A percentile compares a stretch with the other conserved stretches of the same genome.
These are phyloP conservation scores for Ceratobasidium sp. DNA, from an alignment of 1,284 basidiomycete species.

Conservation along the genomic window DNA sequence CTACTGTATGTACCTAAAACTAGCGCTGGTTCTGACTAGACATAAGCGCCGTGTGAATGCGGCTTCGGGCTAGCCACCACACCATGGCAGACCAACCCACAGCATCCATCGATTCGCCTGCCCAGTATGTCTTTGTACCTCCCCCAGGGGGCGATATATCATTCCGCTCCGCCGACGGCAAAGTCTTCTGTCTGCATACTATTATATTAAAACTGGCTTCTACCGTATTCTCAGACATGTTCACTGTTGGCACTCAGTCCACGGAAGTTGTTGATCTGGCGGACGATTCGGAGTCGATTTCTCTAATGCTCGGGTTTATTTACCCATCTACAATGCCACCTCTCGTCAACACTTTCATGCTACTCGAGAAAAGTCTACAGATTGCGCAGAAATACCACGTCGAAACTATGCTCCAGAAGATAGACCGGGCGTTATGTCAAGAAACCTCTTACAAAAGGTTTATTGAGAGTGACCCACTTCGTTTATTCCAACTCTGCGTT, in stretches of 20 bases:
- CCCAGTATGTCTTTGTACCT: background rate
- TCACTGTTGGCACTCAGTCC: background rate
- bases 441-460: background rate
- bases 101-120: background rate
- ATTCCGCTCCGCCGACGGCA: conserved; percentile 1
- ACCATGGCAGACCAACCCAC: background rate
- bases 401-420: background rate
- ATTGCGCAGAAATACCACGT: background rate
- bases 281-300: conserved; percentile 15
- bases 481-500: background rate
- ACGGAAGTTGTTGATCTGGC: conserved; percentile 9
- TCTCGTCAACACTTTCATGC: background rate
- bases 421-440: background rate
- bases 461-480: background rate
- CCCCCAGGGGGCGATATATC: conserved; percentile 12
- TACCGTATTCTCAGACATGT: conserved; percentile 10
- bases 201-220: conserved; percentile 1
- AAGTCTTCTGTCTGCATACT: background rate
- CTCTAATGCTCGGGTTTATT: conserved; percentile 14
- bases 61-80: no score
- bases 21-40: no score
- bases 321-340: background rate
- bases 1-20: no score
- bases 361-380: background rate
- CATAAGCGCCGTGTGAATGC: no score